Evolutionary conservation across 208 protist species (phyloP), one percentile per base, ranked within the genome.

Genomic region (Lotmaria passim): DNA sequence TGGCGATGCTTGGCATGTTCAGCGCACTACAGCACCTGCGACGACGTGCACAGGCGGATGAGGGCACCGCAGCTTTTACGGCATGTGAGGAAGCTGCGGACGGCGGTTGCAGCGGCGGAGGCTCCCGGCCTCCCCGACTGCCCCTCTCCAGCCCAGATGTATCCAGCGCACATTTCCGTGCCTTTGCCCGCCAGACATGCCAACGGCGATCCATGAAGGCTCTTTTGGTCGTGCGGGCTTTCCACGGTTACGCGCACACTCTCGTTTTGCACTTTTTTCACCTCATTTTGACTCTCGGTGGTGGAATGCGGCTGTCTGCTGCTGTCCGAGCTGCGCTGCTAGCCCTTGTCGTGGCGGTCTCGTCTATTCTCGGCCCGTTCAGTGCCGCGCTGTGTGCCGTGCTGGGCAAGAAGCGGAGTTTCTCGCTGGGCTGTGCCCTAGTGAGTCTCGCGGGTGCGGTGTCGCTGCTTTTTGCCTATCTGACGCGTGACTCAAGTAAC

Each of bases 141-240:
- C 26, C 26, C 7, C 43, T 48, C 19, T 24, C 21, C 2, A 24
- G 33, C 48, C 46, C 69, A 0, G 63, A 15, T 24, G 12, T 53
- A 7, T 36, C 44, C 17, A 10, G 23, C 19, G 58, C 24, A 2
- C 51, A 73, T 12, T 82, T 81, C 30, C 39, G 44, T 14, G 44
- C 56, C 31, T 92, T 86, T 79, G 76, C 62, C 0, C 64, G 43
- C 17, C 83, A 92, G 64, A 89, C 86, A 7, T 72, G 76, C 19
- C 58, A 75, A 21, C 79, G 86, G 1, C 57, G 59, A 2, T 85
- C 79, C n/a, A 89, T 92, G 80, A 82, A 84, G 48, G 80, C 73
- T 1, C 68, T 81, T 0, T 28, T 87, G 38, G 48, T 69, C 0
- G 64, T 91, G 5, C 73, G 66, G 15, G 69, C 69, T 1, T 3